Conservation (phyloP, 192 early-diverging fungal species). For the Jimgerdemannia lactiflua region DNA sequence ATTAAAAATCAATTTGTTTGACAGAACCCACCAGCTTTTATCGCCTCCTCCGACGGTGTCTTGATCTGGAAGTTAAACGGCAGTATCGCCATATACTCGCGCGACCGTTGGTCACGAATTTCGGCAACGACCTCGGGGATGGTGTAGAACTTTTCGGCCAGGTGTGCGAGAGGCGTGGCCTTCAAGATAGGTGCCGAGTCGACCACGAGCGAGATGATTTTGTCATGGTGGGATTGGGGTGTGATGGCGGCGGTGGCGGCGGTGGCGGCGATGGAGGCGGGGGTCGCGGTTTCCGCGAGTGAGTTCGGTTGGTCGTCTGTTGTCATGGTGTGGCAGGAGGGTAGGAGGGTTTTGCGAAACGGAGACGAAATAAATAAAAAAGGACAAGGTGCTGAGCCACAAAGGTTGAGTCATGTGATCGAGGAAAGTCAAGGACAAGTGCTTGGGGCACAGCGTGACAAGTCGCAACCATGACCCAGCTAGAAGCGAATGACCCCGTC, state of each 20-base stretch:
- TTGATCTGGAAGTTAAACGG: conserved; percentile 62
- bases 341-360: conserved; percentile 5
- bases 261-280: background rate
- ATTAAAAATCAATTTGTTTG: background rate
- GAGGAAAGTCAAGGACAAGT: no score
- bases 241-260: background rate
- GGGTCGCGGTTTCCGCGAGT: background rate
- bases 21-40: conserved; percentile 47
- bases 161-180: conserved; percentile 47
- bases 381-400: background rate
- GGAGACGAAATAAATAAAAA: conserved; percentile 8
- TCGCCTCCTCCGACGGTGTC: conserved; percentile 60
- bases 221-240: conserved; percentile 19
- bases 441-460: no score
- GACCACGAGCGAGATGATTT: conserved; percentile 54
- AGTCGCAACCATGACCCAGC: no score
- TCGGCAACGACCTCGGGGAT: conserved; percentile 86
- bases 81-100: conserved; percentile 53
- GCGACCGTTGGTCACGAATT: conserved; percentile 72
- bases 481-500: no score
- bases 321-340: conserved; percentile 3
- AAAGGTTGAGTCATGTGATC: no score
- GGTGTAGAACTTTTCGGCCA: conserved; percentile 78
- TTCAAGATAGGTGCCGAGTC: conserved; percentile 79
- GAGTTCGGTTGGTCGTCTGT: background rate